These are phyloP conservation scores for Pyricularia pennisetigena DNA, from an alignment of 2,329 filamentous ascomycete species.

Conservation along the genomic window DNA sequence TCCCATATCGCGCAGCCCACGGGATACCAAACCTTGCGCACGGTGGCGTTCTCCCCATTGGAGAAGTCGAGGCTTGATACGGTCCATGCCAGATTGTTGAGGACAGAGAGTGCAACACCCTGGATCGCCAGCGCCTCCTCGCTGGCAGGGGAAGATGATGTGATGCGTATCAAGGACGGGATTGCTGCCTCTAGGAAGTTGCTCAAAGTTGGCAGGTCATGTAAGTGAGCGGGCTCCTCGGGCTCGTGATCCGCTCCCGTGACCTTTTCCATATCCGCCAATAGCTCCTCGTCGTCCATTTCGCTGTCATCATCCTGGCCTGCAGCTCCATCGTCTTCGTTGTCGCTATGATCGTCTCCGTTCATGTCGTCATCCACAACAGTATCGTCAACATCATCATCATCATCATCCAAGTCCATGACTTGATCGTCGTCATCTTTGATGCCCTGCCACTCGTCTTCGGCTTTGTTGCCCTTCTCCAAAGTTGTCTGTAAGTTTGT, in stretches of 20 bases:
- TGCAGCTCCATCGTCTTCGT: conserved; percentile 25
- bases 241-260: conserved; percentile 33
- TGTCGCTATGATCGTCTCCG: conserved; percentile 22
- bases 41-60: conserved; percentile 37
- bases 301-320: conserved; percentile 22
- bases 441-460: conserved; percentile 28
- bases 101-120: conserved; percentile 43
- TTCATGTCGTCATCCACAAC: conserved; percentile 25
- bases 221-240: conserved; percentile 30
- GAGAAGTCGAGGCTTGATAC: conserved; percentile 51
- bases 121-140: conserved; percentile 36
- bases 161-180: conserved; percentile 38
- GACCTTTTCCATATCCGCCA: conserved; percentile 54
- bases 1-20: conserved; percentile 47
- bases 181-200: conserved; percentile 33
- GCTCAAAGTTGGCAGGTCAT: conserved; percentile 44
- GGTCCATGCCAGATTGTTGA: conserved; percentile 62
- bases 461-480: conserved; percentile 30
- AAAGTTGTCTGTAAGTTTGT: conserved; percentile 44
- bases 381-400: conserved; percentile 21
- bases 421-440: conserved; percentile 18
- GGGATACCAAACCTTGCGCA: conserved; percentile 44
- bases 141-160: conserved; percentile 26
- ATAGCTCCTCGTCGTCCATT: conserved; percentile 33
- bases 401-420: conserved; percentile 24